phyloP scores from a whole-genome alignment of 1,284 basidiomycete species.

The Austroboletus novae-zelandiae region DNA sequence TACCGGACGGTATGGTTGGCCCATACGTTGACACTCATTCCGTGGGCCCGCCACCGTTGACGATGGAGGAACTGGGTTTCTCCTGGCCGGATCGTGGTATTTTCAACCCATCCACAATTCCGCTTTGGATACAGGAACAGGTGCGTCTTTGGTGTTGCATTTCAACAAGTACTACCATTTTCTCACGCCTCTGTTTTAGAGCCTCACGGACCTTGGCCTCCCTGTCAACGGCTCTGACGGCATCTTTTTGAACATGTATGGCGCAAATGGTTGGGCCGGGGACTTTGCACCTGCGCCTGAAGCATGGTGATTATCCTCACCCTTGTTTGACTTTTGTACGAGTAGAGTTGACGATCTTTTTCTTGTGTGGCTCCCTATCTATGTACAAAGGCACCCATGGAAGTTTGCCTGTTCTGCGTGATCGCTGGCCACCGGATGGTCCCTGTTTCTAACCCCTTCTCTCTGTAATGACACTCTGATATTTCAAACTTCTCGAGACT shows the following conservation, averaged over 20 bases:
- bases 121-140: constrained; percentile 81
- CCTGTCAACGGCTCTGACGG: constrained; percentile 89
- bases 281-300: constrained; percentile 76
- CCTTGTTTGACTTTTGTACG: constrained; percentile 17
- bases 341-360: constrained; percentile 25
- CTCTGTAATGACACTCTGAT: constrained; percentile 2
- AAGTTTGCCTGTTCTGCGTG: constrained; percentile 18
- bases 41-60: constrained; percentile 60
- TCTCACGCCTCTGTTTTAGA: constrained; percentile 44
- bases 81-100: constrained; percentile 73
- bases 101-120: constrained; percentile 76
- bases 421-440: constrained; percentile 8
- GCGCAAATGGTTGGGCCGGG: constrained; percentile 68
- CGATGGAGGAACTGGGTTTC: constrained; percentile 80
- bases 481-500: background rate
- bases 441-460: background rate
- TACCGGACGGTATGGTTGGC: constrained; percentile 54
- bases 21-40: constrained; percentile 49
- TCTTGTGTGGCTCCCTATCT: constrained; percentile 15
- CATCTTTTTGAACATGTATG: constrained; percentile 77
- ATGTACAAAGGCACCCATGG: constrained; percentile 22
- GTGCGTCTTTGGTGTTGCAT: constrained; percentile 33
- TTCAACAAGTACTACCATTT: constrained; percentile 1
- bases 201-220: constrained; percentile 80
- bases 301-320: constrained; percentile 58